Evolutionary conservation across 768 basidiomycete species (phyloP), one percentile per base, ranked within the genome.

Genomic region (Mycena chlorophos): DNA sequence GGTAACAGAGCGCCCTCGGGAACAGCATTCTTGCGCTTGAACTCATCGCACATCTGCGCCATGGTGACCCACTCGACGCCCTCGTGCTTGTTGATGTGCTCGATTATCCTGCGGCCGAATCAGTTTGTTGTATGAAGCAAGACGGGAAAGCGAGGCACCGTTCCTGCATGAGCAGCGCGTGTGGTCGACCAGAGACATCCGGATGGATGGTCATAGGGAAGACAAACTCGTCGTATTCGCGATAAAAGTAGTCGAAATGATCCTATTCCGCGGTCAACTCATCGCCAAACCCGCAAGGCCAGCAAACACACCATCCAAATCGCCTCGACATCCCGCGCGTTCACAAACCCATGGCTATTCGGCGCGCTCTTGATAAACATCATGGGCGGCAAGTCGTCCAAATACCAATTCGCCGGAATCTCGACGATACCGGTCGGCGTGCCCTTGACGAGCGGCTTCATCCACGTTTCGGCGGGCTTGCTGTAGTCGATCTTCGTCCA

Each of bases 191-290:
- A 45, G 47, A 39, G 22, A 88, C 86, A 61, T 90, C 88, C 1
- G 89, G 88, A 62, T 90, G 89, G 37, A 91, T 87, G 2, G 88
- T 89, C 54, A 90, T 80, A 0, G 87, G 87, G 50, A 88, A 86
- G n/a, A 85, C 78, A 54, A 87, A 85, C 66, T 81, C 77, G 60
- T 82, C 78, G 67, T 86, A 81, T 58, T 85, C 84, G 42, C 83
- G 82, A 48, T 34, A 52, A 25, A 55, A 48, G 52, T 49, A 38
- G 39, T 60, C 31, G 47, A 56, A 51, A 22, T 58, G 47, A 39
- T 45, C 34, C 60, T 61, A 3, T 3, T 8, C 3, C n/a, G 47
- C 20, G 16, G 12, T 22, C 16, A 17, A 50, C 1, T 29, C 20
- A 1, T 8, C 45, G 12, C 22, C 14, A 31, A 50, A 4, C 19